A percentile compares a stretch with the other conserved stretches of the same genome.
phyloP scores from a whole-genome alignment of 306 rosid species.

The Inga oerstediana region DNA sequence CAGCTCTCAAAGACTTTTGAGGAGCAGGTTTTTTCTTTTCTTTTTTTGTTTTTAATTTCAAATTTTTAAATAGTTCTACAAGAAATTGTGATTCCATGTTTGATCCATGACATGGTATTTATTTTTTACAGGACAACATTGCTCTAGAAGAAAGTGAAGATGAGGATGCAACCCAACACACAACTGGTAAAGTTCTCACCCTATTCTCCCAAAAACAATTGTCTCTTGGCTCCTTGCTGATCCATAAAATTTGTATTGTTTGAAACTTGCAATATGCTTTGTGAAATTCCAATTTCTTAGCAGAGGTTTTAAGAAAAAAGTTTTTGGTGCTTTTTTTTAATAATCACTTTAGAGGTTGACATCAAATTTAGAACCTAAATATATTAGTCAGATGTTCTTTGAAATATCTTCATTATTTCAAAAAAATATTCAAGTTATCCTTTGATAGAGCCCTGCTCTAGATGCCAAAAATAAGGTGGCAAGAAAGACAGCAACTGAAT shows the following conservation, averaged over 20 bases:
- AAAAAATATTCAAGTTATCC: no score
- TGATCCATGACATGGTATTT: constrained; percentile 13
- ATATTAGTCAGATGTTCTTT: no score
- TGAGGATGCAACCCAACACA: constrained; percentile 53
- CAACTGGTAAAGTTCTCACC: constrained; percentile 43
- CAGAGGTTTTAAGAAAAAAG: neutral
- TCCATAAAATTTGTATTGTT: neutral
- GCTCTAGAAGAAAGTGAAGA: constrained; percentile 81
- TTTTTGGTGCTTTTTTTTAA: neutral
- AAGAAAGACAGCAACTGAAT: no score
- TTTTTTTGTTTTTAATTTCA: neutral
- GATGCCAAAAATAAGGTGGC: no score
- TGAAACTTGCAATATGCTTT: neutral
- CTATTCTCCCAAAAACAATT: neutral
- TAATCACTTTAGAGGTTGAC: no score
- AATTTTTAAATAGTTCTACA: constrained; percentile 14
- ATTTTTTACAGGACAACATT: constrained; percentile 71
- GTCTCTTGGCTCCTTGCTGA: no score
- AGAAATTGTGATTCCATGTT: constrained; percentile 16
- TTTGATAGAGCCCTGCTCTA: no score
- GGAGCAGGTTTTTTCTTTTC: constrained; percentile 68
- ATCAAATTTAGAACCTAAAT: no score
- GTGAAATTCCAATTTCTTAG: neutral
- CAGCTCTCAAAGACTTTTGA: constrained; percentile 84
- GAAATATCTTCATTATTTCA: no score